These are phyloP conservation scores for Alternaria tenuissima DNA, from an alignment of 2,329 filamentous ascomycete genomes.

Conservation along the genomic window DNA sequence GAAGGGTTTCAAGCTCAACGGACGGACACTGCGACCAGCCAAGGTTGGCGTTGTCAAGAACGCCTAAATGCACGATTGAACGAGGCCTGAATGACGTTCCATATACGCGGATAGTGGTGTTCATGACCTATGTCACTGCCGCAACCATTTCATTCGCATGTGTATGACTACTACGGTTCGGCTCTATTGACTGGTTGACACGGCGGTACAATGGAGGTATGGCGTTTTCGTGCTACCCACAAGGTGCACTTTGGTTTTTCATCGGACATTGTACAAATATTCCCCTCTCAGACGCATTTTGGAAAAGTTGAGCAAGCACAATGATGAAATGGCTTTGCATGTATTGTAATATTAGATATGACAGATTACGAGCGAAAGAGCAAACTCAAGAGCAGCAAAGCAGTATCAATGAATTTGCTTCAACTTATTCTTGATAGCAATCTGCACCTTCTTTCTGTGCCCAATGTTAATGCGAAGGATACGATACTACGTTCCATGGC, in stretches of 20 bases:
- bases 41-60: conserved; percentile 98
- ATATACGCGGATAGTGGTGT: background rate
- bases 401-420: conserved; percentile 13
- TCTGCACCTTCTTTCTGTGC: background rate
- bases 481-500: background rate
- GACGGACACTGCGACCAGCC: conserved; percentile 84
- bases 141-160: conserved; percentile 14
- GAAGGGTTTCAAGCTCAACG: conserved; percentile 95
- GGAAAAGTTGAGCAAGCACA: conserved; percentile 21
- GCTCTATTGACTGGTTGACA: conserved; percentile 21
- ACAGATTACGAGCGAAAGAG: conserved; percentile 16
- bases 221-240: conserved; percentile 26
- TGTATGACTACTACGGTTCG: conserved; percentile 34
- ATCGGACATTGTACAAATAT: conserved; percentile 32
- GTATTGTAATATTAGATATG: conserved; percentile 35
- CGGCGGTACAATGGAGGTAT: conserved; percentile 25
- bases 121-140: background rate
- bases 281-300: conserved; percentile 40
- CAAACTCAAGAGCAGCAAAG: conserved; percentile 5
- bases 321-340: conserved; percentile 16
- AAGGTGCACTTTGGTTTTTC: conserved; percentile 19
- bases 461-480: background rate
- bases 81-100: background rate
- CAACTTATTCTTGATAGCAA: background rate
- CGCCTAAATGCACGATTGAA: conserved; percentile 47